phyloP scores from a whole-genome alignment of 306 rosid species.

The Gynostemma pentaphyllum region DNA sequence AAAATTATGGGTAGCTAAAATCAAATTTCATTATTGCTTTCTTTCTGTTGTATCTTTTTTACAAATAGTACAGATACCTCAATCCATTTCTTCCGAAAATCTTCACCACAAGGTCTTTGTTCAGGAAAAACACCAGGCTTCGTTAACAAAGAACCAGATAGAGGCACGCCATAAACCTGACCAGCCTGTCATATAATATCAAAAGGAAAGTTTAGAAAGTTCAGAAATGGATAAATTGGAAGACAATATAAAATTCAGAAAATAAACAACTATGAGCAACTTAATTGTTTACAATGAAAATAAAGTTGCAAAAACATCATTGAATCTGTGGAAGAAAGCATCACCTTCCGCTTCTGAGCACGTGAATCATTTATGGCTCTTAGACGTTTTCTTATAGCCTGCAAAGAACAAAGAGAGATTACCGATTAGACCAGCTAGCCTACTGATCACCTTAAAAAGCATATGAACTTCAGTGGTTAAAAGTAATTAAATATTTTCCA shows the following conservation, averaged over 20 bases:
- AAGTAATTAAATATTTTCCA: neutral
- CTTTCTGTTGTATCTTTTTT: neutral
- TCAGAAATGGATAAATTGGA: neutral
- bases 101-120: slow-evolving; percentile 63
- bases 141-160: slow-evolving; percentile 64
- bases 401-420: slow-evolving; percentile 20
- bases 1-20: neutral
- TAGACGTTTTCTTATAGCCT: slow-evolving; percentile 75
- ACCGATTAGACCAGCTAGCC: slow-evolving; percentile 3
- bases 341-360: slow-evolving; percentile 91
- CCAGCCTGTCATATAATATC: slow-evolving; percentile 71
- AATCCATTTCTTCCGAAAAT: slow-evolving; percentile 79
- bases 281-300: neutral
- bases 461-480: neutral
- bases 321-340: slow-evolving; percentile 13
- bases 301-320: slow-evolving; percentile 1
- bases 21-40: slow-evolving; percentile 1
- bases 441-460: neutral
- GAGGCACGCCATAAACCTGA: slow-evolving; percentile 85
- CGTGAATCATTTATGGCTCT: slow-evolving; percentile 96
- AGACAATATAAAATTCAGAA: neutral
- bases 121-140: slow-evolving; percentile 80
- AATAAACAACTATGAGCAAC: neutral
- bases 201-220: slow-evolving; percentile 6
- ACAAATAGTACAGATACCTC: slow-evolving; percentile 40